Evolutionary conservation across 306 rosid species (phyloP).

Genomic region (Calophaca sinica): DNA sequence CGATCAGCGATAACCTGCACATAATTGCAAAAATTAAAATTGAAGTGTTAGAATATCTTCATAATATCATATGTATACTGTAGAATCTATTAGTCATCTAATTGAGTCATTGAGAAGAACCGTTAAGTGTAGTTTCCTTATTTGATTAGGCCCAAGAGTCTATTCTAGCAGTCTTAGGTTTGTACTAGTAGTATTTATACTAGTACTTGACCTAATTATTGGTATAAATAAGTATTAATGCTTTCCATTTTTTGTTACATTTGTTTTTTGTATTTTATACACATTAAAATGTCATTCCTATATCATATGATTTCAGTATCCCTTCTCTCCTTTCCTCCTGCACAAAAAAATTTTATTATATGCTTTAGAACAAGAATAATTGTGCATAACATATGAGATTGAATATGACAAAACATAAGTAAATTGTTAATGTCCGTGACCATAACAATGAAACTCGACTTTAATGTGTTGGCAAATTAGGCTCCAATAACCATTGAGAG

Average conservation of each 20-base stretch:
- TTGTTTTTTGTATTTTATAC: not conserved
- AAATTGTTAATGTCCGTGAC: not conserved
- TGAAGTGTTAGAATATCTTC: not conserved
- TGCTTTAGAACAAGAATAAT: slow-evolving; percentile 26
- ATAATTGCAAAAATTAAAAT: slow-evolving; percentile 39
- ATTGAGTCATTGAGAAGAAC: not conserved
- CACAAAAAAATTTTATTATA: not conserved
- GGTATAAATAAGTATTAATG: not conserved
- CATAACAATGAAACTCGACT: slow-evolving; percentile 27
- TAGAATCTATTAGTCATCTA: not conserved
- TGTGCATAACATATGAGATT: not conserved
- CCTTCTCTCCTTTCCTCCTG: not conserved
- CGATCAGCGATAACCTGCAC: slow-evolving; percentile 75
- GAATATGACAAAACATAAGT: not conserved
- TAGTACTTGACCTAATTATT: slow-evolving; percentile 30
- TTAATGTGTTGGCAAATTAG: slow-evolving; percentile 26
- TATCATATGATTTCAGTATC: not conserved
- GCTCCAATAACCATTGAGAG: slow-evolving; percentile 30
- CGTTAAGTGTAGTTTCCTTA: not conserved
- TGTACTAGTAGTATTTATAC: not conserved
- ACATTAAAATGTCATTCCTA: slow-evolving; percentile 27
- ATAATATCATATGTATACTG: slow-evolving; percentile 14
- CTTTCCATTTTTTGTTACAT: not conserved
- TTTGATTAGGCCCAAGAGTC: slow-evolving; percentile 23
- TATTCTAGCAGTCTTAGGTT: not conserved